Evolutionary conservation across 2,329 filamentous ascomycete genomes (phyloP).

Genomic region (Ascochyta pisi): DNA sequence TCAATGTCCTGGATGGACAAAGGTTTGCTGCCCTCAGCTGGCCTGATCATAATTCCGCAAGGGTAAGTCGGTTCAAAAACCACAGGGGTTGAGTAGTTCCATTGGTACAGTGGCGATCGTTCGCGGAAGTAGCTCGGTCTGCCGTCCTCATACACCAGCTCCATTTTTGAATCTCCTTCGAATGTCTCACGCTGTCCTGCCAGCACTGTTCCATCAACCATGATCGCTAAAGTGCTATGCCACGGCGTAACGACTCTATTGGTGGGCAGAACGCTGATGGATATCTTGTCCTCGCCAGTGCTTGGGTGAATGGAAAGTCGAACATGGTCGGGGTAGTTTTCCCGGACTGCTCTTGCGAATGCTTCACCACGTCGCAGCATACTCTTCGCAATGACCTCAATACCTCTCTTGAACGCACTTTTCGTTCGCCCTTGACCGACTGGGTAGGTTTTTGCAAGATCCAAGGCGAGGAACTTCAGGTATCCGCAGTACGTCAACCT

Average conservation of each 20-base stretch:
- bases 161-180: conserved; percentile 17
- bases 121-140: conserved; percentile 32
- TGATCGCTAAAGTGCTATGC: conserved; percentile 25
- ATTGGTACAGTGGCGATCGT: conserved; percentile 22
- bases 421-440: conserved; percentile 17
- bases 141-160: conserved; percentile 27
- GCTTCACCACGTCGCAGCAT: conserved; percentile 39
- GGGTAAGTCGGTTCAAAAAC: conserved; percentile 31
- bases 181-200: conserved; percentile 16
- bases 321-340: conserved; percentile 25
- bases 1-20: conserved; percentile 54
- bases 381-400: conserved; percentile 33
- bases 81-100: conserved; percentile 3
- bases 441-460: conserved; percentile 19
- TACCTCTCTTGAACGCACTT: conserved; percentile 30
- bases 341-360: conserved; percentile 27
- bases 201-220: conserved; percentile 19
- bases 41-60: conserved; percentile 28
- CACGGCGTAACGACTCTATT: conserved; percentile 26
- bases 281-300: conserved; percentile 34
- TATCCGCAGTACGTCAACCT: conserved; percentile 29
- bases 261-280: conserved; percentile 25
- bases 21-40: conserved; percentile 9
- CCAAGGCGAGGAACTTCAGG: conserved; percentile 23
- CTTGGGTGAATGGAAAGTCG: conserved; percentile 42